Evolutionary conservation across 73 alveolate genomes (phyloP), one percentile per base, ranked within the genome.

Genomic region (Urostyla sp.): DNA sequence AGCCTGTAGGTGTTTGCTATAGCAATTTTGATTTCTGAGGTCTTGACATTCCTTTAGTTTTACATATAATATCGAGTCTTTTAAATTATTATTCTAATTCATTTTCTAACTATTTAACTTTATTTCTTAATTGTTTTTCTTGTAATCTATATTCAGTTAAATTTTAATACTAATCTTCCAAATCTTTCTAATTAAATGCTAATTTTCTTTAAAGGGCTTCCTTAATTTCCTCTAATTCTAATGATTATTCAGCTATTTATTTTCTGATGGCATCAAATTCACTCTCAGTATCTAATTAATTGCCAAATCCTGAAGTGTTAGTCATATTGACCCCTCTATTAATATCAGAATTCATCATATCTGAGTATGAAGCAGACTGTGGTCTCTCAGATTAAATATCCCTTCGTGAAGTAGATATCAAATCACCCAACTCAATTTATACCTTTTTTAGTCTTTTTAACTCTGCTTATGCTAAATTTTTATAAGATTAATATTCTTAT

Each of bases 51-150:
- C 85, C 85, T 61, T 73, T 73, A 34, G 75, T 73, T 48, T 73
- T 73, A 74, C 85, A 73, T 8, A 73, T 73, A n/a, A 73, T 73
- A 53, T 73, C 85, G 16, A 73, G 44, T 32, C 85, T 23, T 35
- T 73, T 73, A 20, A 73, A 35, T 7, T 73, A 27, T 31, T 73
- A 74, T 23, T 50, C 75, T 3, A 73, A 48, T 27, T 73, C 85
- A 16, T 44, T 61, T 46, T 73, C 85, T 34, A 73, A n/a, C 54
- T 73, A 74, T 35, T 73, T 73, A 1, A 73, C 74, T 53, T 73
- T 73, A 8, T 52, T 74, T 20, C 85, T 16, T 59, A 73, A 7
- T 34, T 50, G 31, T 34, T 73, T 73, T 16, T 73, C 85, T 2
- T 73, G 75, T 27, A 16, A 6, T 20, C 67, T 50, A 49, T 44